Conservation (phyloP, 176 grass and related monocot genomes). For the Cymbopogon citratus region DNA sequence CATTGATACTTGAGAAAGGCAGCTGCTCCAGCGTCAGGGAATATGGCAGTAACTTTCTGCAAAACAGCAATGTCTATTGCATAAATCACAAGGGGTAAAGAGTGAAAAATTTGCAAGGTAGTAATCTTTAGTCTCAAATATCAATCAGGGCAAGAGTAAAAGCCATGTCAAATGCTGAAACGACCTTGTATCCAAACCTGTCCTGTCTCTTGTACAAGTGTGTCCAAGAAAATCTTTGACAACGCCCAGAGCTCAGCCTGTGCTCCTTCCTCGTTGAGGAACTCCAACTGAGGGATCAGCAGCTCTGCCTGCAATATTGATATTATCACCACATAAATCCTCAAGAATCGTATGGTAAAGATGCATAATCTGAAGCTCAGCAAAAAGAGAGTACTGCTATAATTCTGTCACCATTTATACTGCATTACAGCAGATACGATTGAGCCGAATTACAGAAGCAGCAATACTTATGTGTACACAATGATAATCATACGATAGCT, state of each 20-base stretch:
- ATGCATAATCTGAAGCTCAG: too few relatives aligned
- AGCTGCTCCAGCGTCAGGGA: slow-evolving; percentile 84
- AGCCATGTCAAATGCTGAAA: slow-evolving; percentile 25
- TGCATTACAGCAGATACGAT: not conserved
- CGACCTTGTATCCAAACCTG: slow-evolving; percentile 64
- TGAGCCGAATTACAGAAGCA: not conserved
- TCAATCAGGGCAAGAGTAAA: not conserved
- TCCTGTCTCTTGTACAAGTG: slow-evolving; percentile 67
- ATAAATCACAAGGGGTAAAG: not conserved
- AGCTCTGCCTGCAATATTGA: slow-evolving; percentile 66
- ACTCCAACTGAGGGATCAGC: slow-evolving; percentile 84
- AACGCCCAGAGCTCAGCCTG: slow-evolving; percentile 86
- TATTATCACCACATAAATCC: not conserved
- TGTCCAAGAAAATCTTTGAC: slow-evolving; percentile 80
- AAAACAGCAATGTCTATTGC: not conserved
- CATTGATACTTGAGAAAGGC: slow-evolving; percentile 89
- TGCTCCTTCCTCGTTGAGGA: slow-evolving; percentile 93
- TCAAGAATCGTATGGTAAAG: not conserved
- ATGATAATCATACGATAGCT: slow-evolving; percentile 49
- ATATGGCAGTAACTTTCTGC: slow-evolving; percentile 87
- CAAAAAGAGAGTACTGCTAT: too few relatives aligned
- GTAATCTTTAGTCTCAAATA: not conserved
- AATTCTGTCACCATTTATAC: not conserved
- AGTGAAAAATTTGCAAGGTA: not conserved
- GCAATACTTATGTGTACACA: not conserved